Evolutionary conservation across 805 yeast genomes (phyloP).

Genomic region (Metschnikowia baotianmanensis): DNA sequence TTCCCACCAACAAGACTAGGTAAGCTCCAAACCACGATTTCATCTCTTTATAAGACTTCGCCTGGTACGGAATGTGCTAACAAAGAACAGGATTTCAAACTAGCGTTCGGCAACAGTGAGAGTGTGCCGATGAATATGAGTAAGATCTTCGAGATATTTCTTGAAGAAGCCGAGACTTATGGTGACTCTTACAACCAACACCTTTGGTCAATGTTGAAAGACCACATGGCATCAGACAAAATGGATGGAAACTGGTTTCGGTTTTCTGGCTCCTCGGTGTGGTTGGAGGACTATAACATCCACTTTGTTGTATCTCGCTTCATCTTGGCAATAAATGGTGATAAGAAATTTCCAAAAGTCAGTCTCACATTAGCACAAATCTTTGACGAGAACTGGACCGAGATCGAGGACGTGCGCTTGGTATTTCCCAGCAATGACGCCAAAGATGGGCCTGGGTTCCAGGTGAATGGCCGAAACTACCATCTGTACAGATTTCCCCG

Average conservation of each 20-base stretch:
- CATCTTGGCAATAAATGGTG: constrained; percentile 14
- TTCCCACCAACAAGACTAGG: constrained; percentile 6
- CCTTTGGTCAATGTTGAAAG: constrained; percentile 4
- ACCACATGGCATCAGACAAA: constrained; percentile 4
- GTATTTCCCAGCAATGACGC: constrained; percentile 23
- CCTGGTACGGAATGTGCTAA: background rate
- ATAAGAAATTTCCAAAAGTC: constrained; percentile 13
- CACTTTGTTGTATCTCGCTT: constrained; percentile 23
- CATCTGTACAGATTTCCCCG: constrained; percentile 12
- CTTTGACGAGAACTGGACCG: constrained; percentile 23
- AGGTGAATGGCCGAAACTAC: constrained; percentile 6
- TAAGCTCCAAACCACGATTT: background rate
- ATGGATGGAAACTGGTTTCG: constrained; percentile 17
- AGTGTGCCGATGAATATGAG: constrained; percentile 6
- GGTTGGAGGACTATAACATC: constrained; percentile 21
- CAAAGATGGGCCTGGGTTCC: constrained; percentile 2
- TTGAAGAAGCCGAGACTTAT: constrained; percentile 7
- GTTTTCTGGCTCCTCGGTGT: constrained; percentile 23
- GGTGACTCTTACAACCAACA: constrained; percentile 11
- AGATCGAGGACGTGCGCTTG: constrained; percentile 20
- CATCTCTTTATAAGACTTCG: background rate
- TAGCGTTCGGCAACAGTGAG: constrained; percentile 1
- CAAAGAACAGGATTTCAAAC: constrained; percentile 2
- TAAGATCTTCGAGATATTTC: constrained; percentile 3
- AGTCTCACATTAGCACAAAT: constrained; percentile 21